phyloP scores from a whole-genome alignment of 495 filamentous ascomycete species.

The Terfezia claveryi region DNA sequence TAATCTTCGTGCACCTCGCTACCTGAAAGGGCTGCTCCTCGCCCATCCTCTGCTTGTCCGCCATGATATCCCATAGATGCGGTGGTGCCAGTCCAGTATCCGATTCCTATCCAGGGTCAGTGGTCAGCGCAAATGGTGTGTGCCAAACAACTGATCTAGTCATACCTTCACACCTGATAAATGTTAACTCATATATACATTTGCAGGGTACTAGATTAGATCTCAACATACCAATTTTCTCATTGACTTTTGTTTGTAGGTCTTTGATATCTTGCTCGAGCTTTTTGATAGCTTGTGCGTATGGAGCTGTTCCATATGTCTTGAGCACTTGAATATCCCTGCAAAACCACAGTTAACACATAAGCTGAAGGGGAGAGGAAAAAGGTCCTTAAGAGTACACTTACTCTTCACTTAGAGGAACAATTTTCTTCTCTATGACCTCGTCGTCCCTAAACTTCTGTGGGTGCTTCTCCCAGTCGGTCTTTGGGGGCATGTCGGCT shows the following conservation, averaged over 20 bases:
- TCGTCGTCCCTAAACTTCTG: slow-evolving; percentile 95
- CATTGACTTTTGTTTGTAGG: slow-evolving; percentile 83
- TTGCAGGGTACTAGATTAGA: too few species aligned
- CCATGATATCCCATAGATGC: slow-evolving; percentile 96
- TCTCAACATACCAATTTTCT: slow-evolving; percentile 55
- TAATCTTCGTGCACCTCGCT: slow-evolving; percentile 96
- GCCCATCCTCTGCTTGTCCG: slow-evolving; percentile 90
- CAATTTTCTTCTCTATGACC: slow-evolving; percentile 97
- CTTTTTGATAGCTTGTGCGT: slow-evolving; percentile 76
- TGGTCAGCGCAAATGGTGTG: slow-evolving; percentile 12
- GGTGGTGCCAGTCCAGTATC: slow-evolving; percentile 94
- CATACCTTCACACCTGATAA: slow-evolving; percentile 24
- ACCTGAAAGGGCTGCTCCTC: slow-evolving; percentile 97
- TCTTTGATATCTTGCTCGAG: slow-evolving; percentile 98
- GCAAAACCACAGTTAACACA: slow-evolving; percentile 15
- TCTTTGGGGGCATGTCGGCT: not conserved
- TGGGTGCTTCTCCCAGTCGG: slow-evolving; percentile 73
- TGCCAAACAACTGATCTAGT: slow-evolving; percentile 1
- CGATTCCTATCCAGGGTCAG: slow-evolving; percentile 44
- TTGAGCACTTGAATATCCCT: slow-evolving; percentile 98
- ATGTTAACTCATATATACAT: not conserved
- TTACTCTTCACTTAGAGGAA: slow-evolving; percentile 84
- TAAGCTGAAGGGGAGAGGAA: not conserved
- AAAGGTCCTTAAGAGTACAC: slow-evolving; percentile 19
- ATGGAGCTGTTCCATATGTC: slow-evolving; percentile 94